A percentile compares a stretch with the other conserved stretches of the same genome.
Evolutionary conservation across 73 alveolate species (phyloP).

Genomic region (Blepharisma japonicum): DNA sequence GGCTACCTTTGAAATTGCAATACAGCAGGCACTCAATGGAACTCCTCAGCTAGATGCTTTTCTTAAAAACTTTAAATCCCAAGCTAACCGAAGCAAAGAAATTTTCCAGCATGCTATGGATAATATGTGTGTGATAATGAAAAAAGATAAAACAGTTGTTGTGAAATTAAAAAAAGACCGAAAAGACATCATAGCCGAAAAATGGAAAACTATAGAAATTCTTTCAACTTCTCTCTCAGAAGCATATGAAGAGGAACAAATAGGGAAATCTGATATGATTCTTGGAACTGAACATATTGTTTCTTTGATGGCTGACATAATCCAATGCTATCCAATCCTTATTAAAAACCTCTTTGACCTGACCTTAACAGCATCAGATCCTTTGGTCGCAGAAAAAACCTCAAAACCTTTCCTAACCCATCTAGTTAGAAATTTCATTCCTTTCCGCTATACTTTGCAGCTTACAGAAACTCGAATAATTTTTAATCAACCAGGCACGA

Average conservation of each 20-base stretch:
- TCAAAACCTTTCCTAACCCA: background rate
- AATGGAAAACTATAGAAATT: background rate
- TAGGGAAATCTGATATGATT: background rate
- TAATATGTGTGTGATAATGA: background rate
- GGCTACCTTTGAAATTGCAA: background rate
- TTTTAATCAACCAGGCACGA: background rate
- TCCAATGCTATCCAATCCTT: conserved; percentile 11
- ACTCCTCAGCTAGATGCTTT: background rate
- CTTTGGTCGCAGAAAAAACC: background rate
- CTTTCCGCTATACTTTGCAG: background rate
- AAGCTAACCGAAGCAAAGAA: background rate
- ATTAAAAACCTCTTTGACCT: background rate
- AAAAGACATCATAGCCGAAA: conserved; percentile 9
- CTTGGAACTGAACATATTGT: background rate
- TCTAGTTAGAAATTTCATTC: conserved; percentile 11
- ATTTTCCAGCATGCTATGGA: conserved; percentile 1
- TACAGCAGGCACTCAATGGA: background rate
- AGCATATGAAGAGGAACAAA: conserved; percentile 12
- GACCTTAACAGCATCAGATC: background rate
- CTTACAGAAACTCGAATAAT: background rate
- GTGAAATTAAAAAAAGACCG: conserved; percentile 7
- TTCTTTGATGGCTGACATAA: conserved; percentile 1
- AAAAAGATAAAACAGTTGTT: background rate
- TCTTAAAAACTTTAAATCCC: conserved; percentile 4
- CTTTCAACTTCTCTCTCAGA: background rate